Base-by-base conservation (phyloP, 345 rosid species). In the Bruguiera parviflora region DNA sequence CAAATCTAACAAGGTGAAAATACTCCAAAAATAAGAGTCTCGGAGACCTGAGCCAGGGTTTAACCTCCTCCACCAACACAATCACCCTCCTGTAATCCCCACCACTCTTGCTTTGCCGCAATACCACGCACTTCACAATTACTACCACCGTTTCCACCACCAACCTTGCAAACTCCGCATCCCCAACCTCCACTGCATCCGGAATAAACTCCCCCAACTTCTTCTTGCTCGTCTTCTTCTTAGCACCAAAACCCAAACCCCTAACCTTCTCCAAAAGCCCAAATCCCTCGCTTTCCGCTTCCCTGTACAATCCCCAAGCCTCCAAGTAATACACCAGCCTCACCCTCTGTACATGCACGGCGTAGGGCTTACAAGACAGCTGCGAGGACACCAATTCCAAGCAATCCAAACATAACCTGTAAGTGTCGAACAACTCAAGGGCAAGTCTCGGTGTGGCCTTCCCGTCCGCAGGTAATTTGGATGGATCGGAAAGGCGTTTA, bases 21-120 rank as follows among this genome's bases (percentile, higher is more conserved):
- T 13, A n/a, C n/a, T 43, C 49, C 49, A 43, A 43, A 8, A 37
- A 9, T 37, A 8, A 8, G 11, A 43, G 49, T 11, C 49, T 37
- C 47, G 73, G 80, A 66, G 22, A 94, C 98, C 89, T 72, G 78
- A 84, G 82, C 93, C 99, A 95, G 15, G 67, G 86, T 59, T 69
- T 71, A 27, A 84, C 93, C 81, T 92, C 96, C 55, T 81, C 82
- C 13, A 88, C 81, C 79, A 95, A 61, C 31, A 61, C 37, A 25
- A 89, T 77, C 25, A 75, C 78, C 66, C 58, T 84, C 56, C 68
- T 73, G 71, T 82, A 87, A 73, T 67, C 80, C 58, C 35, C 69
- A 24, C 63, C 63, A 9, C 81, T 90, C 65, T 63, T 70, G 39
- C 86, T 83, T 71, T 72, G 76, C 22, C 70, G 66, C 83, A 77